These are phyloP conservation scores for Phytophthora boehmeriae DNA, from an alignment of 352 stramenopile species.

Conservation along the genomic window DNA sequence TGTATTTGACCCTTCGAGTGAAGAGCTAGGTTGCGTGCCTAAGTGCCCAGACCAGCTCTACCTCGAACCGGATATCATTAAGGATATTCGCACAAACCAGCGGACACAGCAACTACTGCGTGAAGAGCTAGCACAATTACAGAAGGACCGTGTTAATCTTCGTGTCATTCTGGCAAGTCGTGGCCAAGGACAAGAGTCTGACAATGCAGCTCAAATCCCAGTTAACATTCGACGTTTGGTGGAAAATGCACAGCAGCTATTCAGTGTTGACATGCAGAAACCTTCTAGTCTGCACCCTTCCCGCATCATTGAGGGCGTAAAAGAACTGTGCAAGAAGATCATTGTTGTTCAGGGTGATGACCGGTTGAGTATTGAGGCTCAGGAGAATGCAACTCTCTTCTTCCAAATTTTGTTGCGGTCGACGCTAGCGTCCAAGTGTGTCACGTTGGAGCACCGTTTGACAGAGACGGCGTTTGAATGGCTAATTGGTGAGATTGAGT, in stretches of 20 bases:
- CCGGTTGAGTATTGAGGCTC: conserved; percentile 94
- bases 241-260: conserved; percentile 96
- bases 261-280: conserved; percentile 93
- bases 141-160: conserved; percentile 95
- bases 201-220: conserved; percentile 90
- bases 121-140: conserved; percentile 93
- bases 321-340: conserved; percentile 94
- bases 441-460: conserved; percentile 96
- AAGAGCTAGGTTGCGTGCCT: conserved; percentile 91
- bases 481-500: conserved; percentile 96
- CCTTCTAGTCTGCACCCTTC: conserved; percentile 93
- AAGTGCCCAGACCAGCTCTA: conserved; percentile 87
- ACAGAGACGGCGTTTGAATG: conserved; percentile 97
- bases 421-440: conserved; percentile 95
- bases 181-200: conserved; percentile 92
- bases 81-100: conserved; percentile 93
- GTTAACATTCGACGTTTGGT: conserved; percentile 96
- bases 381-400: conserved; percentile 98
- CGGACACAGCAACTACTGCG: conserved; percentile 94
- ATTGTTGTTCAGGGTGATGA: conserved; percentile 97
- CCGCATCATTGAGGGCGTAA: conserved; percentile 91
- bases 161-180: conserved; percentile 95
- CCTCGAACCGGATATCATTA: conserved; percentile 86
- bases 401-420: conserved; percentile 98
- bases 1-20: conserved; percentile 92